Evolutionary conservation across 1,139 yeast genomes (phyloP), one percentile per base, ranked within the genome.

Genomic region (Pichia sp.): DNA sequence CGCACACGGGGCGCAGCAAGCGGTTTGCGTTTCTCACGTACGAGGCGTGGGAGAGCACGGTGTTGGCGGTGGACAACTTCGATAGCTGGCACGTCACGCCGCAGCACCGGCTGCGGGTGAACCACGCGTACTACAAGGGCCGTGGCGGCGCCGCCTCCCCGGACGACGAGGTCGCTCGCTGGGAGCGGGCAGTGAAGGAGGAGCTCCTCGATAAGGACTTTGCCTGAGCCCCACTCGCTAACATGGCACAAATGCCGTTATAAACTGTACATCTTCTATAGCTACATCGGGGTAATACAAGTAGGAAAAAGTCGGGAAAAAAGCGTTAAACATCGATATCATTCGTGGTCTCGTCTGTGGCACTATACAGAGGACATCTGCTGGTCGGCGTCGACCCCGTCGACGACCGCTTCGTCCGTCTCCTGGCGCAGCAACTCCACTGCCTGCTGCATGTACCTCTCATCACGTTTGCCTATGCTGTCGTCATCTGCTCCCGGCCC

Each of bases 21-120:
- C 95, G 96, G 6, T 89, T 85, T 74, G 95, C 87, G 6, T 90
- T 84, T 71, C 70, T 93, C 60, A 87, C 90, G 68, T 93, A 88
- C 65, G 92, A 85, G 61, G 90, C 89, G 63, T 89, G 84, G 69
- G 74, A 88, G 54, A 87, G 96, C 4, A 84, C 96, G 41, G 79
- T 89, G 0, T 72, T 93, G 50, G 97, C 98, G 0, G 85, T 93
- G 3, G 99, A 93, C 70, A 93, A 93, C 66, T 74, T 92, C 60
- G 87, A 88, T 67, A 96, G 97, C 0, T 56, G 54, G 49, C 29
- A 26, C 31, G 40, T 52, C 2, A 34, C 42, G 8, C 55, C 57
- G 3, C 50, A 48, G 3, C 13, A 34, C 19, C 38, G 5, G 29
- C 32, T 56, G 10, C 40, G 45, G 5, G 58, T 56, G 4, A 49